A percentile compares a stretch with the other conserved stretches of the same genome.
Conservation (phyloP, 2,329 filamentous ascomycete species). For the Trichoderma arundinaceum region DNA sequence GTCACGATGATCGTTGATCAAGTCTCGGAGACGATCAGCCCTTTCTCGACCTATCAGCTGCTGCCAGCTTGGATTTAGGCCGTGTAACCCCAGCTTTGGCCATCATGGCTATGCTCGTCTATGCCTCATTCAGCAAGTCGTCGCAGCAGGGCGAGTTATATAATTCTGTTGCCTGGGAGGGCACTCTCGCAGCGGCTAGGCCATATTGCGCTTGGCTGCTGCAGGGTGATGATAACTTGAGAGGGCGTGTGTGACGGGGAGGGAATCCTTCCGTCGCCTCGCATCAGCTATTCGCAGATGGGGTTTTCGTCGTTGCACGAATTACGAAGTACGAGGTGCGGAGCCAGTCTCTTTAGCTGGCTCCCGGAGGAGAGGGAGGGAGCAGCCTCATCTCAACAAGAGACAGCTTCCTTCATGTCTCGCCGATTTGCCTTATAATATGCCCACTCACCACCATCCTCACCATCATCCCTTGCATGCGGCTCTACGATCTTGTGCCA, state of each 20-base stretch:
- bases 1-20: background rate
- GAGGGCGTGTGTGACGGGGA: background rate
- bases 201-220: background rate
- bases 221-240: background rate
- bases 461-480: constrained; percentile 17
- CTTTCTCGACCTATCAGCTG: background rate
- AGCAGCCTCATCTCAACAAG: background rate
- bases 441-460: background rate
- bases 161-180: constrained; percentile 11
- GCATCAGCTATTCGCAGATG: background rate
- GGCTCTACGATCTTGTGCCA: background rate
- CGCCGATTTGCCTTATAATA: background rate
- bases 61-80: background rate
- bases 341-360: background rate
- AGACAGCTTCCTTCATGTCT: background rate
- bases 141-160: constrained; percentile 3
- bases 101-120: constrained; percentile 12
- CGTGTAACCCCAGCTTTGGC: background rate
- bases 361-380: background rate
- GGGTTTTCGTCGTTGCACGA: background rate
- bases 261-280: constrained; percentile 9
- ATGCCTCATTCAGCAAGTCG: background rate
- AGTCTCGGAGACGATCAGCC: background rate
- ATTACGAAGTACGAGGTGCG: background rate
- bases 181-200: background rate